phyloP scores from a whole-genome alignment of 768 basidiomycete species.

The Phylloporus rhodoxanthus region DNA sequence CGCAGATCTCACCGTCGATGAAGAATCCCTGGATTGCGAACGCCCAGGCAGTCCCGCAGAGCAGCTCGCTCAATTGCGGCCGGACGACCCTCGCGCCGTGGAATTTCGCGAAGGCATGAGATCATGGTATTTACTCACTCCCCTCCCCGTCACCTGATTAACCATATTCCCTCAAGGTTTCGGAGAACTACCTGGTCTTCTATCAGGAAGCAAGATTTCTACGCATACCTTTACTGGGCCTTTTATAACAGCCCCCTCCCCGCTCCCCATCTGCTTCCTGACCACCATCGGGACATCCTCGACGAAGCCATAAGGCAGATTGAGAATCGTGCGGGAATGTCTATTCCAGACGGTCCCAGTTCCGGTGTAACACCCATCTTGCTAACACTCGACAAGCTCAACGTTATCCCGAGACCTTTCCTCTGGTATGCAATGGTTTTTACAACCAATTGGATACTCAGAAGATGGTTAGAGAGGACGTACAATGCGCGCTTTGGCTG shows the following conservation, averaged over 20 bases:
- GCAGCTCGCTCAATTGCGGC: slow-evolving; percentile 48
- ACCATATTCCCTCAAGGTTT: slow-evolving; percentile 46
- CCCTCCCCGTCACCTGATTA: not conserved
- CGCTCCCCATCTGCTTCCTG: slow-evolving; percentile 40
- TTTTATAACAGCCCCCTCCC: slow-evolving; percentile 68
- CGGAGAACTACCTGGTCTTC: slow-evolving; percentile 66
- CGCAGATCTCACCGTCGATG: slow-evolving; percentile 48
- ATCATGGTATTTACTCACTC: slow-evolving; percentile 37
- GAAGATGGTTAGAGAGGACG: slow-evolving; percentile 37
- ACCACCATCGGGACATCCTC: slow-evolving; percentile 44
- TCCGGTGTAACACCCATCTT: slow-evolving; percentile 49
- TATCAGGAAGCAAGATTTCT: slow-evolving; percentile 57
- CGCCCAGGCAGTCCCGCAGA: slow-evolving; percentile 61
- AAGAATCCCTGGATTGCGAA: slow-evolving; percentile 43
- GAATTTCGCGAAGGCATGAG: slow-evolving; percentile 67
- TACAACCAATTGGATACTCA: slow-evolving; percentile 43
- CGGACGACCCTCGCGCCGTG: slow-evolving; percentile 61
- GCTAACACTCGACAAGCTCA: slow-evolving; percentile 74
- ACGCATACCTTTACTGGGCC: slow-evolving; percentile 78
- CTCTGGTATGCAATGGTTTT: slow-evolving; percentile 53
- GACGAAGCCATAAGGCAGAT: slow-evolving; percentile 56
- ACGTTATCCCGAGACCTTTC: slow-evolving; percentile 63
- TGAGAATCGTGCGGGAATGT: slow-evolving; percentile 65
- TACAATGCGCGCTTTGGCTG: slow-evolving; percentile 41
- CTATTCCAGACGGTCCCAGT: slow-evolving; percentile 56